A percentile compares a stretch with the other conserved stretches of the same genome.
Conservation (phyloP, 2,329 filamentous ascomycete genomes). For the Pseudopyricularia cyperi region DNA sequence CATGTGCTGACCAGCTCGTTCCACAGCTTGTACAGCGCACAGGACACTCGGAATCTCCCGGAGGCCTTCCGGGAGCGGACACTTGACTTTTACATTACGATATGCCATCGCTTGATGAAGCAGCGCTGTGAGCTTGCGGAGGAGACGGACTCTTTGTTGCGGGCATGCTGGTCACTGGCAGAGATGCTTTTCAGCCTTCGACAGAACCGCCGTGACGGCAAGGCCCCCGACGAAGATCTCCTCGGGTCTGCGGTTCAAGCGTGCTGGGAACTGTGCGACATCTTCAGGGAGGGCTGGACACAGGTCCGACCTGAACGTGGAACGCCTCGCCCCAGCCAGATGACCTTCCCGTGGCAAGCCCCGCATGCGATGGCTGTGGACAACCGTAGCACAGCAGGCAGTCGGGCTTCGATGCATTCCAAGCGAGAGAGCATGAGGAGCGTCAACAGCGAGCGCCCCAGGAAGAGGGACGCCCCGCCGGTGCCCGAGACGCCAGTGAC, state of each 20-base stretch:
- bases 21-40: constrained; percentile 68
- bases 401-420: constrained; percentile 35
- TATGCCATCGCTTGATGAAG: constrained; percentile 95
- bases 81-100: constrained; percentile 83
- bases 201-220: constrained; percentile 65
- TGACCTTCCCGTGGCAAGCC: constrained; percentile 49
- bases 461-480: constrained; percentile 25
- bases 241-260: constrained; percentile 80
- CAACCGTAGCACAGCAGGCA: constrained; percentile 21
- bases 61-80: constrained; percentile 82
- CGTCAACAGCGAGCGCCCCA: constrained; percentile 30
- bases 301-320: constrained; percentile 75
- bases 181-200: constrained; percentile 89
- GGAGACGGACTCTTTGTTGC: constrained; percentile 72
- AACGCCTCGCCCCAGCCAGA: constrained; percentile 71
- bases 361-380: constrained; percentile 19
- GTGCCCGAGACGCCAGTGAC: constrained; percentile 86
- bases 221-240: constrained; percentile 65
- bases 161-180: constrained; percentile 79
- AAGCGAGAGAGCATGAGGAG: constrained; percentile 41
- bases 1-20: not conserved
- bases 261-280: constrained; percentile 88
- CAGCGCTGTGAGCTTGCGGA: constrained; percentile 66
- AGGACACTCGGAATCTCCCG: constrained; percentile 65
- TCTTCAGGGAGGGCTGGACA: constrained; percentile 87